These are phyloP conservation scores for Fusarium fujikuroi DNA, from an alignment of 2,329 filamentous ascomycete genomes.

Conservation along the genomic window DNA sequence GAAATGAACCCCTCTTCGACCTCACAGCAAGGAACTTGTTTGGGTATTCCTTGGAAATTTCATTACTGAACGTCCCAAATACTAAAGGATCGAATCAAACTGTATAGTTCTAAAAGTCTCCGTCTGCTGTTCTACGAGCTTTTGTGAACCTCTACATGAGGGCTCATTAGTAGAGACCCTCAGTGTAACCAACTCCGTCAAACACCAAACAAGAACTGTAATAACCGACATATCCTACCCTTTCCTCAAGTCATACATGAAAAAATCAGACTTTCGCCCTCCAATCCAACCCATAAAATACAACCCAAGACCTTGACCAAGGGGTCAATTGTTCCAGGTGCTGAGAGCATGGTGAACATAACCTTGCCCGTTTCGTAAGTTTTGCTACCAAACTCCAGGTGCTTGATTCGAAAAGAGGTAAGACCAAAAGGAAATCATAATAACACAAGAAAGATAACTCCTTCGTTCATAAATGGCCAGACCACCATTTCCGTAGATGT, in stretches of 20 bases:
- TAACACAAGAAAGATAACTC: slow-evolving; percentile 14
- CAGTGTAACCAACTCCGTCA: slow-evolving; percentile 13
- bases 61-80: background rate
- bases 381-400: slow-evolving; percentile 40
- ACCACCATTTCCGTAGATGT: background rate
- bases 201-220: slow-evolving; percentile 13
- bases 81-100: background rate
- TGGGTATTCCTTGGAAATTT: background rate
- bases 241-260: slow-evolving; percentile 20
- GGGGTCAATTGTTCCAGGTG: background rate
- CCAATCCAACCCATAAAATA: slow-evolving; percentile 7
- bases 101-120: background rate
- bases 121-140: background rate
- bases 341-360: slow-evolving; percentile 11
- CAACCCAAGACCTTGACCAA: background rate
- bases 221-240: slow-evolving; percentile 14
- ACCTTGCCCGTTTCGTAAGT: slow-evolving; percentile 19
- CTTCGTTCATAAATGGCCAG: background rate
- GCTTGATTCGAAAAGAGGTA: slow-evolving; percentile 19
- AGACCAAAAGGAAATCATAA: slow-evolving; percentile 5
- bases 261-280: slow-evolving; percentile 13
- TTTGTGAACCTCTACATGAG: background rate
- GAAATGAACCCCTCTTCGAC: background rate
- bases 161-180: background rate
- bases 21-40: background rate